Evolutionary conservation across 2,329 filamentous ascomycete species (phyloP), one percentile per base, ranked within the genome.

Genomic region (Exophiala xenobiotica): DNA sequence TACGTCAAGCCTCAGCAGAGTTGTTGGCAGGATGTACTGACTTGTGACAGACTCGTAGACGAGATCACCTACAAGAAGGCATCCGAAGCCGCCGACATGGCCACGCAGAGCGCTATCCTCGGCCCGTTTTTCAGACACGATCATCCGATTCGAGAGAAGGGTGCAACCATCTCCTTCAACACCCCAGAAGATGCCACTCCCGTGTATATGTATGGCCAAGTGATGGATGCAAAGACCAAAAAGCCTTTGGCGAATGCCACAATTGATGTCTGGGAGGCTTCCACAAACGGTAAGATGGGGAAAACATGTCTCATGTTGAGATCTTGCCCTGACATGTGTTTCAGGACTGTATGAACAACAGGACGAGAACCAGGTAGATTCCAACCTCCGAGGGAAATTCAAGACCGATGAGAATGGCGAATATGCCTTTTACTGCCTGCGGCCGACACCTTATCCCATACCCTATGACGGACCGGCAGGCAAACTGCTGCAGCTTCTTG

Each of bases 41-140:
- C 41, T 43, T 3, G 20, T 18, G 16, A 26, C 33, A 74, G 72
- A 4, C 79, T 88, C 3, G 87, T 91, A 40, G 88, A 92, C 67
- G 87, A 92, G 67, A 92, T 93, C 64, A 88, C 86, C 49, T 86
- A 83, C 71, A 83, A 82, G 54, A 74, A 80, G 44, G 78, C 79
- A 23, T 77, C 78, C 43, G 72, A 77, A 47, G 72, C 74, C 11
- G 64, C 72, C 11, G 76, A 78, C 31, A 75, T 74, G 1, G 76
- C 83, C 8, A 93, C 88, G 4, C 81, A 87, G 2, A 87, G 87
- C 3, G 83, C 89, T 33, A 90, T 95, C 59, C 79, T 95, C 0
- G 90, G 90, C 0, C 90, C 90, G 1, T 95, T 95, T 73, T 95
- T 88, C 81, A 80, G 88, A 4, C 78, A 82, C 37, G 79, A 90